A percentile compares a stretch with the other conserved stretches of the same genome.
phyloP scores from a whole-genome alignment of 495 filamentous ascomycete species.

The Penicillium goetzii region DNA sequence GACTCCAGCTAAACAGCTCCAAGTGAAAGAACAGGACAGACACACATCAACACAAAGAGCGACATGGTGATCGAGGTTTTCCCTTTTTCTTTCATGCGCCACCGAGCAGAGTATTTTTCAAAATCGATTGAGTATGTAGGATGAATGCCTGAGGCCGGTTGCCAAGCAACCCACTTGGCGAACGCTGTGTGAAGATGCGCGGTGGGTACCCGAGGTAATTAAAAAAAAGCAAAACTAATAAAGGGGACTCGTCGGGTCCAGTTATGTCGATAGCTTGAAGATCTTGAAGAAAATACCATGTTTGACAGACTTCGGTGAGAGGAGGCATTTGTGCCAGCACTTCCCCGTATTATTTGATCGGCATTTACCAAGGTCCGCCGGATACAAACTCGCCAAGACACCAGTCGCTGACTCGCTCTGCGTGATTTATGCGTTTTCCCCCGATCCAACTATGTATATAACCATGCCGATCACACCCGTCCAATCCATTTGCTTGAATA shows the following conservation, averaged over 20 bases:
- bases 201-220: neutral
- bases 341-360: neutral
- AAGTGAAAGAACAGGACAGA: neutral
- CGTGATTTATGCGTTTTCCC: conserved; percentile 3
- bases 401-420: neutral
- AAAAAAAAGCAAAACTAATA: conserved; percentile 4
- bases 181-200: neutral
- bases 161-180: neutral
- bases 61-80: neutral
- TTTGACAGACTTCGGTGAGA: too few species aligned
- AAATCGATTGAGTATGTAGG: neutral
- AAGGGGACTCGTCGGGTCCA: neutral
- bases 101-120: neutral
- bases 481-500: neutral
- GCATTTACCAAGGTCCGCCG: neutral
- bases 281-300: neutral
- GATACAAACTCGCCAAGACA: neutral
- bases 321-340: conserved; percentile 5
- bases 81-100: neutral
- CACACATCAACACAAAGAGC: neutral
- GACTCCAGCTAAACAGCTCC: neutral
- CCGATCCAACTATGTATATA: neutral
- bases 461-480: neutral
- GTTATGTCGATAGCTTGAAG: neutral
- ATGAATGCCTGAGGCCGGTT: neutral